phyloP scores from a whole-genome alignment of 768 basidiomycete species.

The Punctularia strigosozonata region DNA sequence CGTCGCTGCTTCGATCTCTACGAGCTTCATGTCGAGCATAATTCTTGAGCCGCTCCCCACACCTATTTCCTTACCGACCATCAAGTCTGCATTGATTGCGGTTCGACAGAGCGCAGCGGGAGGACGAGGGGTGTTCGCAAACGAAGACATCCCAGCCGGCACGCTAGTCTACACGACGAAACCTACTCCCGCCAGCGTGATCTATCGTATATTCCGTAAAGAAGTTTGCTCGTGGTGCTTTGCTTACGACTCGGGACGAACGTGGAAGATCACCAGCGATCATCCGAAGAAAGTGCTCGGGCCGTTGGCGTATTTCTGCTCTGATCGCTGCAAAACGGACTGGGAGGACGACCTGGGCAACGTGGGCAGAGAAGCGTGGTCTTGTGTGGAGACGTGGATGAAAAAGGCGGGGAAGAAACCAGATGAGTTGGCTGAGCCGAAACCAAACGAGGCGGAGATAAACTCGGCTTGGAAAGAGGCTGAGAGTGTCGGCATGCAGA shows the following conservation, averaged over 20 bases:
- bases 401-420: not conserved
- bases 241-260: not conserved
- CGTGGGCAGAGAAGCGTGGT: not conserved
- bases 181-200: not conserved
- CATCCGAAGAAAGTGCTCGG: not conserved
- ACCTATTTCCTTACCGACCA: too few species aligned
- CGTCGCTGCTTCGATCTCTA: too few species aligned
- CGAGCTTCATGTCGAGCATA: too few species aligned
- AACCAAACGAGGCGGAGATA: not conserved
- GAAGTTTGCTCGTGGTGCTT: slow-evolving; percentile 4
- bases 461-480: slow-evolving; percentile 1
- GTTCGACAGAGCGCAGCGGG: too few species aligned
- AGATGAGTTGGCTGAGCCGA: not conserved
- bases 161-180: not conserved
- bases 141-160: not conserved
- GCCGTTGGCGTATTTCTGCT: not conserved
- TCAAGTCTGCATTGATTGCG: too few species aligned
- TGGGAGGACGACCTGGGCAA: not conserved
- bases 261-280: too few species aligned
- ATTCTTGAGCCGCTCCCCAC: too few species aligned
- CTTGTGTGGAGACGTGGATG: not conserved
- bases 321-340: not conserved
- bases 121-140: slow-evolving; percentile 3
- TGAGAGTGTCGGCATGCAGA: not conserved
- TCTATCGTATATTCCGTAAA: slow-evolving; percentile 2